Base-by-base conservation (phyloP, 345 rosid genomes). In the Pugionium dolabratum region DNA sequence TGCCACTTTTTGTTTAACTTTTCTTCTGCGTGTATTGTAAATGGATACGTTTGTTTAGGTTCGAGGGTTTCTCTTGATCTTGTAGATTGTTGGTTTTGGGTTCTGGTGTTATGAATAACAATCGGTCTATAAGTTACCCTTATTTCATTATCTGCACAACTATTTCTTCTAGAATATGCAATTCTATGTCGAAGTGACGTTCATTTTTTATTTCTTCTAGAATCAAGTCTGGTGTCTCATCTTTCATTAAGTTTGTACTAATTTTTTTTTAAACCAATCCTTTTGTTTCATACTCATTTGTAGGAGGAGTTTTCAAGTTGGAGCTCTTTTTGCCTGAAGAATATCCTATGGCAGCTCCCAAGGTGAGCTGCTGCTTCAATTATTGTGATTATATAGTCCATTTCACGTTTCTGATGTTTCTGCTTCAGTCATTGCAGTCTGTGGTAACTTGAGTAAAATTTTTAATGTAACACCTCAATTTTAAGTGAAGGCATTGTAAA, bases 341-440 rank as follows among this genome's bases (percentile, higher is more conserved):
- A 76, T 94, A 94, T 80, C 99, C 99, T 25, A 91, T 94, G 99
- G 96, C 99, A n/a, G 97, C 97, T 39, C 99, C 98, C 8, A 92
- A 92, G 91, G 98, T 92, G 82, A 37, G 65, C 1, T 9, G n/a
- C 45, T 59, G 25, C 54, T 59, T 56, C 32, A 0, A 7, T 10
- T 33, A 18, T 57, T 59, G 34, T 34, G 29, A 35, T 3, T 25
- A 11, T 44, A 37, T 18, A 18, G n/a, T n/a, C 34, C 9, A 30
- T 2, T 26, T 54, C 67, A 51, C 5, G 6, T 41, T 18, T 49
- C 7, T 3, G 1, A 35, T 5, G 9, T 37, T 44, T 28, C 9
- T 1, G 46, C 37, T 48, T 7, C 35, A 49, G 30, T 58, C 29
- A 2, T 50, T 51, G 25, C 33, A 33, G 41, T 39, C n/a, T 33